These are phyloP conservation scores for Trypanosoma rangeli DNA, from an alignment of 208 protist genomes.

Conservation along the genomic window DNA sequence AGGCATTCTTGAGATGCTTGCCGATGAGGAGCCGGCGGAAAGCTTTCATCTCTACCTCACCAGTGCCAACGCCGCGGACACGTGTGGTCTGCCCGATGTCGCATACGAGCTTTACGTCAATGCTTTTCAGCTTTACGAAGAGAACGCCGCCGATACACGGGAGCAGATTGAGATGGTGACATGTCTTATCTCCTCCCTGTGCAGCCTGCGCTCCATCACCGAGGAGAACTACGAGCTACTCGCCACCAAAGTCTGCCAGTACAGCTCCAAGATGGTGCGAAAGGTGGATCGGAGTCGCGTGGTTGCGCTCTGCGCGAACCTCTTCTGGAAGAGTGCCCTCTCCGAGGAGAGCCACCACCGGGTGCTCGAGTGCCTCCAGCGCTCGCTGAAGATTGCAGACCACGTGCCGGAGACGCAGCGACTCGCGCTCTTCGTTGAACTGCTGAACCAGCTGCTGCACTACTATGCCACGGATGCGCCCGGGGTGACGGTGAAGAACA, in stretches of 20 bases:
- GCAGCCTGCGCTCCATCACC: constrained; percentile 40
- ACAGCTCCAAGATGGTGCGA: constrained; percentile 89
- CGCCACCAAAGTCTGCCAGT: constrained; percentile 86
- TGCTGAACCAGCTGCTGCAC: constrained; percentile 94
- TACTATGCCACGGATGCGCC: constrained; percentile 89
- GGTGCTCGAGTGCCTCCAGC: constrained; percentile 93
- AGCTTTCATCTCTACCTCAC: constrained; percentile 90
- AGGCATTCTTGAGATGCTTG: constrained; percentile 71
- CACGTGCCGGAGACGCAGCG: constrained; percentile 72
- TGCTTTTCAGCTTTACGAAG: constrained; percentile 95
- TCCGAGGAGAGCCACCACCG: constrained; percentile 63
- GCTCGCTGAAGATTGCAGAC: constrained; percentile 92
- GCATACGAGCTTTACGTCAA: constrained; percentile 91
- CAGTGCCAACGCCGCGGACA: constrained; percentile 76
- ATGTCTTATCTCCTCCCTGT: constrained; percentile 71
- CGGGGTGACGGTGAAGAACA: constrained; percentile 47
- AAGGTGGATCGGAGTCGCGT: constrained; percentile 91
- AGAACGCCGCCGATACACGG: constrained; percentile 76
- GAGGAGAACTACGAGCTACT: constrained; percentile 94
- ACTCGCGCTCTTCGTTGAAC: constrained; percentile 93
- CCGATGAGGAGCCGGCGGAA: constrained; percentile 36
- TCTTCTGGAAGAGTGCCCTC: constrained; percentile 86
- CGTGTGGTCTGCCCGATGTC: constrained; percentile 66
- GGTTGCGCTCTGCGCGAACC: constrained; percentile 72
- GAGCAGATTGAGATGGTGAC: constrained; percentile 83